Percentiles rank a stretch among this genome's conserved stretches.
Conservation (phyloP, 2,329 filamentous ascomycete species). For the Apiospora phragmitis region DNA sequence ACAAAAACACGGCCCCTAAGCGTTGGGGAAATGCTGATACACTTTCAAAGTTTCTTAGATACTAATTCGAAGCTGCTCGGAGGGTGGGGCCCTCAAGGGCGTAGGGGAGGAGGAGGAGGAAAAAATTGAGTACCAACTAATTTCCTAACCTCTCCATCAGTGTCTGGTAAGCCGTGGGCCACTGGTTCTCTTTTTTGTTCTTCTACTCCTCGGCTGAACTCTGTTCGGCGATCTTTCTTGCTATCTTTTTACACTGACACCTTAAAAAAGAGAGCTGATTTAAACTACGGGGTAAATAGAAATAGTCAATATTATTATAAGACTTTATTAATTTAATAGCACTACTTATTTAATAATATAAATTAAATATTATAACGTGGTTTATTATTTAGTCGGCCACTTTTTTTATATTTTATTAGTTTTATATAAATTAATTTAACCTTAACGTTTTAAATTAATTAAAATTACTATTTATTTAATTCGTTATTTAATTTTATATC, state of each 20-base stretch:
- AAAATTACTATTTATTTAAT: too few relatives aligned
- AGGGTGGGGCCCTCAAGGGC: not conserved
- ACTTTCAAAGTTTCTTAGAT: not conserved
- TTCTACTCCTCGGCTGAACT: not conserved
- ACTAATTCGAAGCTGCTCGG: not conserved
- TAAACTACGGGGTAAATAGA: too few relatives aligned
- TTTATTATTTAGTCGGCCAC: too few relatives aligned
- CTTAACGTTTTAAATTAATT: too few relatives aligned
- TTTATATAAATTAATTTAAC: too few relatives aligned
- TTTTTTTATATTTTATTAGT: too few relatives aligned
- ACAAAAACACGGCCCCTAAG: not conserved
- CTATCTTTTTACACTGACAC: not conserved
- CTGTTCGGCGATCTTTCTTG: not conserved
- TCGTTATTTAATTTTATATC: too few relatives aligned
- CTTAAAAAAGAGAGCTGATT: not conserved
- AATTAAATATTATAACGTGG: too few relatives aligned
- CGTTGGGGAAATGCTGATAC: not conserved
- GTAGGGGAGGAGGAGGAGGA: not conserved
- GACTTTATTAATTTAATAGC: too few relatives aligned
- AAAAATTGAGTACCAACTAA: not conserved
- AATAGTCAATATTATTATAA: too few relatives aligned
- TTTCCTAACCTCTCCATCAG: not conserved
- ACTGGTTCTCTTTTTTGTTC: not conserved
- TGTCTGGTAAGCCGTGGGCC: not conserved
- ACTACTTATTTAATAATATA: too few relatives aligned